A percentile compares a stretch with the other conserved stretches of the same genome.
These are phyloP conservation scores for Trichomonas vaginalis DNA, from an alignment of 208 protist species.

Conservation along the genomic window DNA sequence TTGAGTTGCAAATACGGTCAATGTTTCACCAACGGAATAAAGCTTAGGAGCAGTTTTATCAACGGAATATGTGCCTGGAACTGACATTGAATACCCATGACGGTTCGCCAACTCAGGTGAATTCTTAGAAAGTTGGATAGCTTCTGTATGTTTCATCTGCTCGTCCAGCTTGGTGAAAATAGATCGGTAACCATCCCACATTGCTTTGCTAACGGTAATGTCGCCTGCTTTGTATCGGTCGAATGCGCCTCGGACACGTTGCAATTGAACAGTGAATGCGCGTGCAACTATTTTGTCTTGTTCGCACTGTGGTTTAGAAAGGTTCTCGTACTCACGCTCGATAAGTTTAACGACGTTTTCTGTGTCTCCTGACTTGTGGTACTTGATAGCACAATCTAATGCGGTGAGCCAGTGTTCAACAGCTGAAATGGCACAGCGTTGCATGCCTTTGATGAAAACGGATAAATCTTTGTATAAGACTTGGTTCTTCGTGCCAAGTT, in stretches of 20 bases:
- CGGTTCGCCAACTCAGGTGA: neutral
- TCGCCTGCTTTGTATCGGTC: neutral
- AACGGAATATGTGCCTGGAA: neutral
- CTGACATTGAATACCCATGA: neutral
- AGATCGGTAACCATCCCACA: neutral
- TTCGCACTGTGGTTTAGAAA: neutral
- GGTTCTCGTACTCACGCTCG: neutral
- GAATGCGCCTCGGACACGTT: neutral
- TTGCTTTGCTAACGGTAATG: neutral
- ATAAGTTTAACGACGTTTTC: neutral
- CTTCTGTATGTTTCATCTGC: neutral
- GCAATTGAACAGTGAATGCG: neutral
- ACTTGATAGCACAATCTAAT: neutral
- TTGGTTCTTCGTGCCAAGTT: neutral
- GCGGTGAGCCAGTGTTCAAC: neutral
- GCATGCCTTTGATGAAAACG: neutral
- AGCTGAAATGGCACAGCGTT: neutral
- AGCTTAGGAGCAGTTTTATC: neutral
- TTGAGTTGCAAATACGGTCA: neutral
- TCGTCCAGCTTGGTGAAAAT: neutral
- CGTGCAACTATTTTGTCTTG: neutral
- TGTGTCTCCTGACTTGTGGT: neutral
- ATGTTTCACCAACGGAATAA: neutral
- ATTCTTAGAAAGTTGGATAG: neutral
- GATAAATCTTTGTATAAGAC: neutral